Percentiles rank a stretch among this genome's conserved stretches.
These are phyloP conservation scores for Martensiomyces pterosporus DNA, from an alignment of 192 early-diverging fungal species.

Conservation along the genomic window DNA sequence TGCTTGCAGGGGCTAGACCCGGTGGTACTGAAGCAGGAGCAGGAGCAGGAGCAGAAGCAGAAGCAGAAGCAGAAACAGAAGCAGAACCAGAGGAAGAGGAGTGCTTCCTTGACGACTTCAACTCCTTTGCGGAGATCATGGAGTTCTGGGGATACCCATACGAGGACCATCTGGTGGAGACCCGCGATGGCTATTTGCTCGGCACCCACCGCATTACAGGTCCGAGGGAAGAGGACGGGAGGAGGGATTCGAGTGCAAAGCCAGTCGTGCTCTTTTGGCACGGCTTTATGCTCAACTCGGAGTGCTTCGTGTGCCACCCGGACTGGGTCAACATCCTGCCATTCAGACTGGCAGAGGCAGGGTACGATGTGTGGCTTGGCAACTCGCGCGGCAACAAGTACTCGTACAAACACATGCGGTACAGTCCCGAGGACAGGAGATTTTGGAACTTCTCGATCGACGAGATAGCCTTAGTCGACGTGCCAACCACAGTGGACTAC, in stretches of 20 bases:
- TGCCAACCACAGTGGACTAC: slow-evolving; percentile 84
- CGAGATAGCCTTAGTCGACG: slow-evolving; percentile 80
- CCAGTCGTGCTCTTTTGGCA: slow-evolving; percentile 94
- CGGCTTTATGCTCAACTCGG: slow-evolving; percentile 90
- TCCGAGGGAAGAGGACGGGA: slow-evolving; percentile 1
- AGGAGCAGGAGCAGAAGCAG: no score
- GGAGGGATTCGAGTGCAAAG: slow-evolving; percentile 15
- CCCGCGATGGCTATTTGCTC: slow-evolving; percentile 81
- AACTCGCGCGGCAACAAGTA: slow-evolving; percentile 96
- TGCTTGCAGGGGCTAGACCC: slow-evolving; percentile 28
- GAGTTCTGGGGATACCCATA: slow-evolving; percentile 71
- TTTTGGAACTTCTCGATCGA: slow-evolving; percentile 97
- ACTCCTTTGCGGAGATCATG: slow-evolving; percentile 48
- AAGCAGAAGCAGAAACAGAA: no score
- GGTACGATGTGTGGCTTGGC: slow-evolving; percentile 96
- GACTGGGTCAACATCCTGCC: slow-evolving; percentile 72
- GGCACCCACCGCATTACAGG: slow-evolving; percentile 76
- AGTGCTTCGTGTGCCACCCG: slow-evolving; percentile 86
- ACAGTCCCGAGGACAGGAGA: slow-evolving; percentile 58
- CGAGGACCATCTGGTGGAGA: slow-evolving; percentile 80
- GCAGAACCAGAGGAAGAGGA: slow-evolving; percentile 34
- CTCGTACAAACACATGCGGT: slow-evolving; percentile 72
- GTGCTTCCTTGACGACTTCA: slow-evolving; percentile 45
- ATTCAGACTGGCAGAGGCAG: slow-evolving; percentile 79
- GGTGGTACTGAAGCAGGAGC: no score